Evolutionary conservation across 805 yeast species (phyloP).

Genomic region (Ogataea minuta): DNA sequence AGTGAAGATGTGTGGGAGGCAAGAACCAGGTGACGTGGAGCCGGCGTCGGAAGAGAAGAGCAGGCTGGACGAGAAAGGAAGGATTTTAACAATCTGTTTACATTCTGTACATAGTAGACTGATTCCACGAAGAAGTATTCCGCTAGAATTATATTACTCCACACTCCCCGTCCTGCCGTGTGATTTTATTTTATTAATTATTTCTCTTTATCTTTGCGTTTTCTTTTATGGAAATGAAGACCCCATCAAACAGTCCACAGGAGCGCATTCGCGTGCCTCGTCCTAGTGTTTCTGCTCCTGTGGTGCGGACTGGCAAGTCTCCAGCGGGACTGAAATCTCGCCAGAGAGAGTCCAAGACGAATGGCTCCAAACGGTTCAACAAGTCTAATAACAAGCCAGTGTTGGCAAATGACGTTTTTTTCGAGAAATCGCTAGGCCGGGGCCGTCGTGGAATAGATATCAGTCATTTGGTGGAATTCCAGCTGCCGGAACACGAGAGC

Average conservation of each 20-base stretch:
- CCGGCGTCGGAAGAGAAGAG: too few relatives aligned
- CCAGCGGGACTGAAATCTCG: constrained; percentile 4
- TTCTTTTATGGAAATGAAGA: constrained; percentile 9
- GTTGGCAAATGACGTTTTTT: constrained; percentile 16
- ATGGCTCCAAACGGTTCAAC: constrained; percentile 34
- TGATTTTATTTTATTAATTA: not conserved
- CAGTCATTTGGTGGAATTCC: constrained; percentile 64
- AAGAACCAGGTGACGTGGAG: constrained; percentile 7
- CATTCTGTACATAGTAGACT: constrained; percentile 6
- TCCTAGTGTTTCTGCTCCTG: not conserved
- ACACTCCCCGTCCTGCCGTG: not conserved
- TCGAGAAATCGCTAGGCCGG: constrained; percentile 23
- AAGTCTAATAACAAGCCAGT: constrained; percentile 37
- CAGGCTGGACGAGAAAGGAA: too few relatives aligned
- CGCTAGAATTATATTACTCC: too few relatives aligned
- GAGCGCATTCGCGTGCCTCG: constrained; percentile 4
- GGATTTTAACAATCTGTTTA: too few relatives aligned
- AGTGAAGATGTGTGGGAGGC: constrained; percentile 84
- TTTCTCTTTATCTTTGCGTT: not conserved
- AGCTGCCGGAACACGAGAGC: constrained; percentile 38
- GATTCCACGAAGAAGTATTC: not conserved
- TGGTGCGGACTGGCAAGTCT: not conserved
- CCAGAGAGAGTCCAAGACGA: constrained; percentile 10
- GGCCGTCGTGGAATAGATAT: constrained; percentile 39
- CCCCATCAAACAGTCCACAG: constrained; percentile 5